Conservation (phyloP, 2,329 filamentous ascomycete species). For the Aspergillus fijiensis region DNA sequence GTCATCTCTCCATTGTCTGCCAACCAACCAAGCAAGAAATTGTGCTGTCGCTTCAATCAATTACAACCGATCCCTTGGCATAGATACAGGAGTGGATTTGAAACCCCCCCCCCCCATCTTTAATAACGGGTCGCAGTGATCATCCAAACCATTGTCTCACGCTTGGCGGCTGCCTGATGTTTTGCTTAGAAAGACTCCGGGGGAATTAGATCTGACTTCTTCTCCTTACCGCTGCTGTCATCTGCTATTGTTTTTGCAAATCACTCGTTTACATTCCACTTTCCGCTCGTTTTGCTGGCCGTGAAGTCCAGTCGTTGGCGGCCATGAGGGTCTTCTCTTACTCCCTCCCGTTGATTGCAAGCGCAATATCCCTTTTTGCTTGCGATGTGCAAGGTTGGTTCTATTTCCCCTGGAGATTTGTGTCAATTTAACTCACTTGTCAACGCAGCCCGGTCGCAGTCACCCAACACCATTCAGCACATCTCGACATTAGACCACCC, state of each 20-base stretch:
- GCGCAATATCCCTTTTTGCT: conserved; percentile 25
- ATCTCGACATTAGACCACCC: conserved; percentile 72
- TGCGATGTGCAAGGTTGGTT: conserved; percentile 18
- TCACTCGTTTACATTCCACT: neutral
- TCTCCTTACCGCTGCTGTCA: conserved; percentile 7
- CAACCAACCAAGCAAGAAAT: neutral
- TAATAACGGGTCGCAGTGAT: neutral
- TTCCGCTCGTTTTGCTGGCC: conserved; percentile 6
- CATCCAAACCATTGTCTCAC: neutral
- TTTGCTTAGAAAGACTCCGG: neutral
- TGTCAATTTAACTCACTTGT: neutral
- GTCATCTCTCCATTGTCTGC: neutral
- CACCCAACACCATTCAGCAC: conserved; percentile 73
- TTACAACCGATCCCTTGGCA: neutral
- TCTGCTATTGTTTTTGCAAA: conserved; percentile 7
- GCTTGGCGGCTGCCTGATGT: conserved; percentile 22
- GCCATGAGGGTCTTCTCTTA: conserved; percentile 29
- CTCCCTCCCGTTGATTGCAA: conserved; percentile 28
- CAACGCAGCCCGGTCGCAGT: conserved; percentile 64
- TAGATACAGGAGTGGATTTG: neutral
- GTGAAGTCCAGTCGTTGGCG: conserved; percentile 8
- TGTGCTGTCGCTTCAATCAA: neutral
- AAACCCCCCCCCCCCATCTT: neutral
- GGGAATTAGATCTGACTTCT: neutral
- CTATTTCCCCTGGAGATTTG: neutral